These are phyloP conservation scores for Carnegiea gigantea DNA, from an alignment of 179 eudicot genomes.

Conservation along the genomic window DNA sequence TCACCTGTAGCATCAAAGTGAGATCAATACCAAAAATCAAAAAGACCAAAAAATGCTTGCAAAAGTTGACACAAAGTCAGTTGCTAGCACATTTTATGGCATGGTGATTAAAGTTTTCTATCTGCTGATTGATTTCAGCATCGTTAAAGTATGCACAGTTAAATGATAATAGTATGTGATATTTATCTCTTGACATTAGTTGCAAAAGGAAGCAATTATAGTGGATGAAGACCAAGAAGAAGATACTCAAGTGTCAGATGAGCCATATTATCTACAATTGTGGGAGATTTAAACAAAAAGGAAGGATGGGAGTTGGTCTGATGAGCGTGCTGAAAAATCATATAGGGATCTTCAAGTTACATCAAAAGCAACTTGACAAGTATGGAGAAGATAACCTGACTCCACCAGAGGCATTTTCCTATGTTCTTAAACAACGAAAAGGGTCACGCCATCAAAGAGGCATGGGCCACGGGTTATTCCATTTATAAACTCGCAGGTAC, in stretches of 20 bases:
- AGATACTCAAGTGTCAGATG: background rate
- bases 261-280: background rate
- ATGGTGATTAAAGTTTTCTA: background rate
- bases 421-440: conserved; percentile 1
- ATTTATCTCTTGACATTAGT: background rate
- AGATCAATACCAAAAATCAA: no score
- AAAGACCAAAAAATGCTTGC: no score
- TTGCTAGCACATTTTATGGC: background rate
- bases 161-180: no score
- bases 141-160: background rate
- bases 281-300: background rate
- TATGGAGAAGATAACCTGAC: background rate
- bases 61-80: no score
- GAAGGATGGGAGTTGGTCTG: background rate
- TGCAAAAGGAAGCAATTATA: background rate
- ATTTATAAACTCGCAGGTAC: background rate
- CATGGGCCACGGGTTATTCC: background rate
- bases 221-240: background rate
- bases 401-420: background rate
- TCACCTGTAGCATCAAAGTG: no score
- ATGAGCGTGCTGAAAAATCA: background rate
- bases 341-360: background rate
- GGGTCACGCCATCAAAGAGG: background rate
- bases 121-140: background rate
- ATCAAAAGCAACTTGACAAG: conserved; percentile 1